phyloP scores from a whole-genome alignment of 257 asterid genomes.

The Nicotiana otophora region DNA sequence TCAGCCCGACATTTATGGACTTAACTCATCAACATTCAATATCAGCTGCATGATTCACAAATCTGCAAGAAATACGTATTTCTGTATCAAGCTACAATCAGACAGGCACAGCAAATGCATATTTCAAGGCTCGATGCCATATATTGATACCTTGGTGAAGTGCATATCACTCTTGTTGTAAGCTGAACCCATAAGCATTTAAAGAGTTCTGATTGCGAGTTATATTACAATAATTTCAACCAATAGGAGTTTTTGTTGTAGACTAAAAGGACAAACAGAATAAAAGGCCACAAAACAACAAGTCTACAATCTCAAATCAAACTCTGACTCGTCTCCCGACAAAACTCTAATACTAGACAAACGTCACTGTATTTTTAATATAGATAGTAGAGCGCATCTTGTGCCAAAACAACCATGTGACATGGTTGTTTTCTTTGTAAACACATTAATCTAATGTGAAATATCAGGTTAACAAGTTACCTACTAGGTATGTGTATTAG shows the following conservation, averaged over 20 bases:
- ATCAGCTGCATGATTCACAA: constrained; percentile 6
- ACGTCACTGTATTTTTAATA: background rate
- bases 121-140: background rate
- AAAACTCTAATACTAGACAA: background rate
- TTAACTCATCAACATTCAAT: background rate
- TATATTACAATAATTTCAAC: background rate
- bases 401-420: background rate
- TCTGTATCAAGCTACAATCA: background rate
- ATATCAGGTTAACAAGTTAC: background rate
- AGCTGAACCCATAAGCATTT: background rate
- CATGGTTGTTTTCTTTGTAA: background rate
- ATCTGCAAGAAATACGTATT: constrained; percentile 8
- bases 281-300: background rate
- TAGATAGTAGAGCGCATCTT: background rate
- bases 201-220: background rate
- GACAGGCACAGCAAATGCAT: background rate
- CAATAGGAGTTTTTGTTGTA: background rate
- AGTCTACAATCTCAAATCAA: background rate
- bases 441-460: background rate
- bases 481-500: background rate
- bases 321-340: background rate
- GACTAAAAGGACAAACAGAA: background rate
- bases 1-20: background rate
- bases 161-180: background rate
- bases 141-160: background rate